These are phyloP conservation scores for Fusarium sp. DNA, from an alignment of 2,329 filamentous ascomycete genomes.

Conservation along the genomic window DNA sequence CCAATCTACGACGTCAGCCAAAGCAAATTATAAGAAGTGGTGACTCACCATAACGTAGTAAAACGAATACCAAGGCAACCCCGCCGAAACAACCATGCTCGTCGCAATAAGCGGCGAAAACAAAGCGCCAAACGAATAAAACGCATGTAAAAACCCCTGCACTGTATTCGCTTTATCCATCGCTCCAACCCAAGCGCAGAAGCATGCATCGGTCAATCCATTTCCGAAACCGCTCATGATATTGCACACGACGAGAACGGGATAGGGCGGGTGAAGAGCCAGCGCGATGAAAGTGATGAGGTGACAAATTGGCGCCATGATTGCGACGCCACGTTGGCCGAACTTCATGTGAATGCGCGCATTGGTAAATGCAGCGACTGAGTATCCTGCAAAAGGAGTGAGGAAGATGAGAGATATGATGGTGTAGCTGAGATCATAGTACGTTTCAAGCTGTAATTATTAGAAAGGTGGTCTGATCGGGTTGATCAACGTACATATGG, in stretches of 20 bases:
- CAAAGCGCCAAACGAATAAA: conserved; percentile 74
- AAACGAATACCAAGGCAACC: conserved; percentile 73
- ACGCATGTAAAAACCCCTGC: conserved; percentile 73
- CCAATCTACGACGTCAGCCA: conserved; percentile 49
- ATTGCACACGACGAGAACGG: conserved; percentile 71
- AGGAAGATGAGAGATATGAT: conserved; percentile 73
- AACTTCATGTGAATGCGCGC: conserved; percentile 68
- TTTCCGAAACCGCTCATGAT: conserved; percentile 75
- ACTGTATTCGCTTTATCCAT: conserved; percentile 77
- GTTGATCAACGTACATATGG: conserved; percentile 29
- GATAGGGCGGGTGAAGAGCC: conserved; percentile 72
- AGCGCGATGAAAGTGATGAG: conserved; percentile 70
- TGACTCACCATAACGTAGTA: conserved; percentile 76
- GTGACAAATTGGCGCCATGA: conserved; percentile 71
- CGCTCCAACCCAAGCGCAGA: conserved; percentile 66
- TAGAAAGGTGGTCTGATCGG: accelerated
- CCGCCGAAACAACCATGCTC: conserved; percentile 70
- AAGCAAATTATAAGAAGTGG: conserved; percentile 6
- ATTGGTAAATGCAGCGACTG: conserved; percentile 69
- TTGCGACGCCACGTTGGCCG: conserved; percentile 74
- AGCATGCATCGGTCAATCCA: conserved; percentile 67
- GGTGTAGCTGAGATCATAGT: conserved; percentile 70
- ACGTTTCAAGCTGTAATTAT: conserved; percentile 64
- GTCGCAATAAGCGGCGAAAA: conserved; percentile 74
- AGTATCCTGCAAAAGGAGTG: conserved; percentile 73